phyloP scores from a whole-genome alignment of 2,329 filamentous ascomycete species.

The Didymella lethalis region DNA sequence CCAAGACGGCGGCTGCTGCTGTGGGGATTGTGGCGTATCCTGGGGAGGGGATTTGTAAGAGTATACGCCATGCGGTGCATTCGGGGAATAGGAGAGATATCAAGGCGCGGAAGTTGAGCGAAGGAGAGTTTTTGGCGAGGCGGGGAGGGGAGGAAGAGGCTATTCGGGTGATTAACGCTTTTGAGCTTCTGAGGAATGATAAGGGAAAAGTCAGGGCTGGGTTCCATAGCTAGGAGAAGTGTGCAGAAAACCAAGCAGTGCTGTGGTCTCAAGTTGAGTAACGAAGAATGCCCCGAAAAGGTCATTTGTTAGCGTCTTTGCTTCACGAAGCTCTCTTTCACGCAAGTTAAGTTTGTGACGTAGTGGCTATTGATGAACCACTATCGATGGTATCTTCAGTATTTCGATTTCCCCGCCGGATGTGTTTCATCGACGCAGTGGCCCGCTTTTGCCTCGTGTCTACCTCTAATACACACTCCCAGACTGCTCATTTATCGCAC shows the following conservation, averaged over 20 bases:
- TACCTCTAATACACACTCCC: neutral
- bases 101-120: conserved; percentile 7
- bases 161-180: conserved; percentile 2
- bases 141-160: neutral
- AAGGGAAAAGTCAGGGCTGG: neutral
- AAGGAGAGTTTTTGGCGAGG: conserved; percentile 10
- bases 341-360: no score
- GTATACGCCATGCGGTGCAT: conserved; percentile 12
- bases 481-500: conserved; percentile 69
- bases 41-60: conserved; percentile 27
- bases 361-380: neutral
- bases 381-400: neutral
- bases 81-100: conserved; percentile 9
- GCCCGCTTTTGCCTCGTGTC: conserved; percentile 1
- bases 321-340: no score
- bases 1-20: conserved; percentile 10
- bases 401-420: neutral
- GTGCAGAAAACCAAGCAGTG: no score
- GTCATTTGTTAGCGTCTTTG: no score
- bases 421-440: neutral
- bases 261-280: no score
- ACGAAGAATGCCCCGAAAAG: no score
- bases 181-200: conserved; percentile 1
- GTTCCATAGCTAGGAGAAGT: neutral
- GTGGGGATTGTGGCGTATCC: conserved; percentile 28